These are phyloP conservation scores for Hericium erinaceus DNA, from an alignment of 768 basidiomycete genomes.

Conservation along the genomic window DNA sequence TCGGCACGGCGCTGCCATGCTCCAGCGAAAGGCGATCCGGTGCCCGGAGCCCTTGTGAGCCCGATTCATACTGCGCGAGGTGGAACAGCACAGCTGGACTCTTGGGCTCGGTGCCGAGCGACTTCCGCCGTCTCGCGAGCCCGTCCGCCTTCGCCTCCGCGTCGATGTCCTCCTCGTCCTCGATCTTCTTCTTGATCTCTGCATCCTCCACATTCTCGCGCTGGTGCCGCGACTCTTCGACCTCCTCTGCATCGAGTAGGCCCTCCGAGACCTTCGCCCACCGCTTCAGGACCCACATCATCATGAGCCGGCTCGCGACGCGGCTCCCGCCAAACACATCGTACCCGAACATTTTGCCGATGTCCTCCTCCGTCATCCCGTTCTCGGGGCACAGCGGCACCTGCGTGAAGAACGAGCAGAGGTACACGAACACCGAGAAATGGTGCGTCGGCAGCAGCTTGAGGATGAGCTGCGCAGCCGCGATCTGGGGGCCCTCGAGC, in stretches of 20 bases:
- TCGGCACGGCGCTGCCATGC: no score
- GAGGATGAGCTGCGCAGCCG: constrained; percentile 38
- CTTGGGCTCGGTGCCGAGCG: background rate
- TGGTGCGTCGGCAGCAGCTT: constrained; percentile 35
- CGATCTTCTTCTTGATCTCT: background rate
- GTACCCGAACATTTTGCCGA: constrained; percentile 38
- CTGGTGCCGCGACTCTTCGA: background rate
- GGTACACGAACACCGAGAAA: constrained; percentile 34
- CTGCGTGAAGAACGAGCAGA: constrained; percentile 42
- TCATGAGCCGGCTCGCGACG: constrained; percentile 7
- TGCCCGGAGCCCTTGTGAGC: background rate
- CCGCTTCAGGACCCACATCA: constrained; percentile 13
- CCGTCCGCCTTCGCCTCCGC: background rate
- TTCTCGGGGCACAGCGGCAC: constrained; percentile 42
- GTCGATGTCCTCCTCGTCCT: background rate
- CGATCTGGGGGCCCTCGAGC: constrained; percentile 20
- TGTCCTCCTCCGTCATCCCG: constrained; percentile 33
- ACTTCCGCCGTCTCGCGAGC: background rate
- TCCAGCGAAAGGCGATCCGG: background rate
- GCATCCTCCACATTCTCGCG: background rate
- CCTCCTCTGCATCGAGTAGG: constrained; percentile 7
- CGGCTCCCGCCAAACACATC: constrained; percentile 28
- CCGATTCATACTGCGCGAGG: background rate
- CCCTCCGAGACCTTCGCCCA: constrained; percentile 14
- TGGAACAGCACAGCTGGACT: background rate